Conservation (phyloP, 2,329 filamentous ascomycete species). For the Bipolaris gigantea region DNA sequence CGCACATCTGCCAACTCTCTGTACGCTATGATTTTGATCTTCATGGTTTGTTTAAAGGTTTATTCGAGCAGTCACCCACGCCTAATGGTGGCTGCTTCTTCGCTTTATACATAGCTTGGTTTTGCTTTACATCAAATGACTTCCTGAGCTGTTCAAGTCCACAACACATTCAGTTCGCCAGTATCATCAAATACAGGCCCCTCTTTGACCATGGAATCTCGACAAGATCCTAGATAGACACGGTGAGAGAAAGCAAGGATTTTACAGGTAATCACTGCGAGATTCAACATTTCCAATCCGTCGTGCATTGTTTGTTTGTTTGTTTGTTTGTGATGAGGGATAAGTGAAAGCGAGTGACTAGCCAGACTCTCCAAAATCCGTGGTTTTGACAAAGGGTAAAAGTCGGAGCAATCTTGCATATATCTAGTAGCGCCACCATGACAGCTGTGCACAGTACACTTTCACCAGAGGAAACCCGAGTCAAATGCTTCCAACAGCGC, state of each 20-base stretch:
- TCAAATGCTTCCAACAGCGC: not conserved
- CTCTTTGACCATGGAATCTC: not conserved
- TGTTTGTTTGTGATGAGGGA: not conserved
- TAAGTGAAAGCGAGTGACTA: not conserved
- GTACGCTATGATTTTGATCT: not conserved
- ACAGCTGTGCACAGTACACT: not conserved
- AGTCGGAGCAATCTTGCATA: not conserved
- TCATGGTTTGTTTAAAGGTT: no score
- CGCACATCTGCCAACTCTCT: not conserved
- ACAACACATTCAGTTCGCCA: no score
- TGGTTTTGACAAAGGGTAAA: not conserved
- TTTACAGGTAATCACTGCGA: no score
- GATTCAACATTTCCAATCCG: no score
- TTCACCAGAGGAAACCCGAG: not conserved
- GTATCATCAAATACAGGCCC: not conserved
- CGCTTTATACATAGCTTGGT: not conserved
- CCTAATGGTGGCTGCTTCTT: not conserved
- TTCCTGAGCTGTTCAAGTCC: not conserved
- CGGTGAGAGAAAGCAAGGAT: not conserved
- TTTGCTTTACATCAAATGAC: not conserved
- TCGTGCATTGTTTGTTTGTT: no score
- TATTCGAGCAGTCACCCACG: not conserved
- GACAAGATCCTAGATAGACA: not conserved
- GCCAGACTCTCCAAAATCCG: no score
- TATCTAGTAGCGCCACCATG: not conserved